phyloP scores from a whole-genome alignment of 2,329 filamentous ascomycete genomes.

The Periglandula ipomoeae region DNA sequence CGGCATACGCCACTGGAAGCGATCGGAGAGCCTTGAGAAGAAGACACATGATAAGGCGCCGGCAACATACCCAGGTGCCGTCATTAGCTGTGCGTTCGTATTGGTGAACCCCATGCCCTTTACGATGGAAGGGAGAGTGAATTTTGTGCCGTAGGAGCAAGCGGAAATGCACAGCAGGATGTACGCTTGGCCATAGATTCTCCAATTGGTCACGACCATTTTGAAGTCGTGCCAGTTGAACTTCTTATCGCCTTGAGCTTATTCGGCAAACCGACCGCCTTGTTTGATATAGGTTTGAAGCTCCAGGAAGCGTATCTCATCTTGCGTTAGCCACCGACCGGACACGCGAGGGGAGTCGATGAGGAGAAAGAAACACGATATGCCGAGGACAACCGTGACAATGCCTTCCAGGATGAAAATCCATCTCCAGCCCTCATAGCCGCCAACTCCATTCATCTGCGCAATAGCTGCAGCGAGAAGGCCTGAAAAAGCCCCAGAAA shows the following conservation, averaged over 20 bases:
- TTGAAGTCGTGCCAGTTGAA: constrained; percentile 16
- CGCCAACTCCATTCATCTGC: constrained; percentile 26
- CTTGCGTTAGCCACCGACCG: constrained; percentile 22
- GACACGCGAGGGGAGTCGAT: constrained; percentile 28
- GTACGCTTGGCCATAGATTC: constrained; percentile 17
- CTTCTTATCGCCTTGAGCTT: constrained; percentile 9
- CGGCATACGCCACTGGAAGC: constrained; percentile 45
- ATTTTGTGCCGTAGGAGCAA: constrained; percentile 18
- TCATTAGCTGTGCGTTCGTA: constrained; percentile 30
- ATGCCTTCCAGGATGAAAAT: constrained; percentile 49
- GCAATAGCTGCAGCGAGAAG: constrained; percentile 13
- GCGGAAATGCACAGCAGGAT: constrained; percentile 12
- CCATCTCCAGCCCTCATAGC: constrained; percentile 48
- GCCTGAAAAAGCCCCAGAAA: constrained; percentile 41
- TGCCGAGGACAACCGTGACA: constrained; percentile 32
- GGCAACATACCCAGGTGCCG: constrained; percentile 47
- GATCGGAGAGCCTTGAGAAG: constrained; percentile 42
- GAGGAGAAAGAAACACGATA: constrained; percentile 34
- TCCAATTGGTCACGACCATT: constrained; percentile 17
- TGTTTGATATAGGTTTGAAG: constrained; percentile 20
- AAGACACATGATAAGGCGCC: constrained; percentile 36
- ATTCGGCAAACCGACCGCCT: constrained; percentile 16
- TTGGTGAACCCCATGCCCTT: constrained; percentile 28
- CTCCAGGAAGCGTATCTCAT: constrained; percentile 25
- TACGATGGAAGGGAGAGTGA: constrained; percentile 26